Evolutionary conservation across 192 early-diverging fungal species (phyloP).

Genomic region (Backusella luteola): DNA sequence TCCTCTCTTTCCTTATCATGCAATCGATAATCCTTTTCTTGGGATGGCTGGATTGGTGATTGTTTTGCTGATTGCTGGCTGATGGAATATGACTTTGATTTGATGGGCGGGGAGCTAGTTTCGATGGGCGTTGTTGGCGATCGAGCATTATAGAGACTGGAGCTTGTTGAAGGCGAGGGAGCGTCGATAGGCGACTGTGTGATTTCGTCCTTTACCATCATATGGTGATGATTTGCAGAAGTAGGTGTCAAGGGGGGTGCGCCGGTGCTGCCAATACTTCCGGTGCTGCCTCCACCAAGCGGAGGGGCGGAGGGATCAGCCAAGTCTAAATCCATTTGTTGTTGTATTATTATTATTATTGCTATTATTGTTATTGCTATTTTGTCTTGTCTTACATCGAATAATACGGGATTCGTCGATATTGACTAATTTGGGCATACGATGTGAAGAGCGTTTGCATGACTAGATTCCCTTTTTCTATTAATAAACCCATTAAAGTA

Average conservation of each 20-base stretch:
- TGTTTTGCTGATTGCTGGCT: background rate
- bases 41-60: background rate
- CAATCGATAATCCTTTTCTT: background rate
- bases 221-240: background rate
- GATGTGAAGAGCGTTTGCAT: slow-evolving; percentile 38
- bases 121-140: background rate
- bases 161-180: slow-evolving; percentile 1
- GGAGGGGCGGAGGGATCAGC: slow-evolving; percentile 13
- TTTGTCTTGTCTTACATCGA: slow-evolving; percentile 18
- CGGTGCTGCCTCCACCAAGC: background rate
- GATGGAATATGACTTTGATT: background rate
- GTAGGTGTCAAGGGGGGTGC: background rate
- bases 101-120: background rate
- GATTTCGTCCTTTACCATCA: background rate
- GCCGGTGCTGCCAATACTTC: background rate
- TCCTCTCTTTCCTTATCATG: slow-evolving; percentile 13
- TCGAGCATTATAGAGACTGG: background rate
- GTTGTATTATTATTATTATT: too few species aligned
- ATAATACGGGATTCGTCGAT: slow-evolving; percentile 45
- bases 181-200: background rate
- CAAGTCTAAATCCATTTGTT: background rate
- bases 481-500: background rate
- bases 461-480: slow-evolving; percentile 25
- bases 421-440: slow-evolving; percentile 48
- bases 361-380: background rate